Conservation (phyloP, 2,329 filamentous ascomycete genomes). For the Elsinoe necatrix region DNA sequence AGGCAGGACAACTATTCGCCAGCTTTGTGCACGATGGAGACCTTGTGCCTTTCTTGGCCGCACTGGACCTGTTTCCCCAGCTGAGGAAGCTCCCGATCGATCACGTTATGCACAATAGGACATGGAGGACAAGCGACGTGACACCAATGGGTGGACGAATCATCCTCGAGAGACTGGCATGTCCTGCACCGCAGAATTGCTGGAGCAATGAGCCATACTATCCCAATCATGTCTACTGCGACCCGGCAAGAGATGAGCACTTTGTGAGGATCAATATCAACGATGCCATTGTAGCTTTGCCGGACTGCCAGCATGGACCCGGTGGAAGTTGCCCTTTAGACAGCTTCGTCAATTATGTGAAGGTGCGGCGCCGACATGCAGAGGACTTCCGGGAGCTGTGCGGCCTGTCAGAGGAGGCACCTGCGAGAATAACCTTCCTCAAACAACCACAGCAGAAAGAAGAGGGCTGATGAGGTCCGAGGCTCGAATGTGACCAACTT, state of each 20-base stretch:
- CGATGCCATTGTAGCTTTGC: constrained; percentile 45
- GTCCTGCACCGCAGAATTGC: constrained; percentile 24
- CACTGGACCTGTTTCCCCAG: constrained; percentile 43
- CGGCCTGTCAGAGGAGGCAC: constrained; percentile 35
- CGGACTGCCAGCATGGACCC: constrained; percentile 40
- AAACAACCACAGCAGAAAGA: constrained; percentile 30
- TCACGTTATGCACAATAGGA: constrained; percentile 36
- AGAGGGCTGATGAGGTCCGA: not conserved
- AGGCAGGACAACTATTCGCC: constrained; percentile 44
- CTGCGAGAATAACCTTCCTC: constrained; percentile 42
- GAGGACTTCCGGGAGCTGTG: constrained; percentile 44
- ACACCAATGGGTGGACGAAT: constrained; percentile 51
- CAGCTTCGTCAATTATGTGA: constrained; percentile 37
- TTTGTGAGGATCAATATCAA: constrained; percentile 50
- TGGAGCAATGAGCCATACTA: constrained; percentile 24
- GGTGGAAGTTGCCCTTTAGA: constrained; percentile 41
- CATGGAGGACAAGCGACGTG: constrained; percentile 48
- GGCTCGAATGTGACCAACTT: not conserved
- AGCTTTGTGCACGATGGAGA: constrained; percentile 55
- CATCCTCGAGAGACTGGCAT: constrained; percentile 47
- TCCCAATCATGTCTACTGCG: constrained; percentile 27
- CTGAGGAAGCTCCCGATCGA: constrained; percentile 39
- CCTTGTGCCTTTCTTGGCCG: constrained; percentile 47
- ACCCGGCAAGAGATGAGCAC: constrained; percentile 20
- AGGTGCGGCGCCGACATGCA: constrained; percentile 33